These are phyloP conservation scores for Phytophthora cactorum DNA, from an alignment of 352 stramenopile genomes.

Conservation along the genomic window DNA sequence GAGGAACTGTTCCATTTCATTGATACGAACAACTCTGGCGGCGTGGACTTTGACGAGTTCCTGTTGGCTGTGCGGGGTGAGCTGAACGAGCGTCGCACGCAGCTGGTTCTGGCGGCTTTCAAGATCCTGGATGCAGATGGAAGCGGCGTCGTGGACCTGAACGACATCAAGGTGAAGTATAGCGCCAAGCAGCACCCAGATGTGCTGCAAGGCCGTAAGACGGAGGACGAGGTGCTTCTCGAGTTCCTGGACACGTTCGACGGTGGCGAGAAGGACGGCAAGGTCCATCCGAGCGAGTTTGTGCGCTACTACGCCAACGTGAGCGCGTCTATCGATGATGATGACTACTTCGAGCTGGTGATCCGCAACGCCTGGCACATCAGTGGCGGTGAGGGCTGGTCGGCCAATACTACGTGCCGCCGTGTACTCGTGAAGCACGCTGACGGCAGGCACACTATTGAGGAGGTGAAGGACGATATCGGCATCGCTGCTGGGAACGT, in stretches of 20 bases:
- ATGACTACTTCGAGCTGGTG: slow-evolving; percentile 95
- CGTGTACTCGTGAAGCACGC: slow-evolving; percentile 88
- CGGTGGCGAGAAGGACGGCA: slow-evolving; percentile 86
- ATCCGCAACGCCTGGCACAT: slow-evolving; percentile 92
- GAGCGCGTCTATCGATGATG: slow-evolving; percentile 89
- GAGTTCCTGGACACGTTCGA: slow-evolving; percentile 91
- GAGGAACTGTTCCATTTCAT: slow-evolving; percentile 86
- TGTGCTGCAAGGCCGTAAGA: slow-evolving; percentile 78
- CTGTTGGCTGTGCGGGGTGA: slow-evolving; percentile 74
- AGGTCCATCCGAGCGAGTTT: slow-evolving; percentile 88
- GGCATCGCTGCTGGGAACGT: slow-evolving; percentile 72
- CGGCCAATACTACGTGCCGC: slow-evolving; percentile 85
- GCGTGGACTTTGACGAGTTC: slow-evolving; percentile 89
- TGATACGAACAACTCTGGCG: slow-evolving; percentile 79
- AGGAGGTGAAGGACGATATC: slow-evolving; percentile 89
- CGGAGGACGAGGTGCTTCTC: slow-evolving; percentile 70
- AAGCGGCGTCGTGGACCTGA: slow-evolving; percentile 76
- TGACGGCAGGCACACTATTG: slow-evolving; percentile 80
- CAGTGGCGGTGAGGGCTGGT: slow-evolving; percentile 81
- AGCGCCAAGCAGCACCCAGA: slow-evolving; percentile 85
- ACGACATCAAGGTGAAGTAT: slow-evolving; percentile 83
- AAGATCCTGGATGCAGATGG: slow-evolving; percentile 76
- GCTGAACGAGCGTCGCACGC: slow-evolving; percentile 75
- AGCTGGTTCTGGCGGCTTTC: slow-evolving; percentile 83
- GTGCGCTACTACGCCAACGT: slow-evolving; percentile 92